Base-by-base conservation (phyloP, 495 filamentous ascomycete species). In the Chaetomium tenue region DNA sequence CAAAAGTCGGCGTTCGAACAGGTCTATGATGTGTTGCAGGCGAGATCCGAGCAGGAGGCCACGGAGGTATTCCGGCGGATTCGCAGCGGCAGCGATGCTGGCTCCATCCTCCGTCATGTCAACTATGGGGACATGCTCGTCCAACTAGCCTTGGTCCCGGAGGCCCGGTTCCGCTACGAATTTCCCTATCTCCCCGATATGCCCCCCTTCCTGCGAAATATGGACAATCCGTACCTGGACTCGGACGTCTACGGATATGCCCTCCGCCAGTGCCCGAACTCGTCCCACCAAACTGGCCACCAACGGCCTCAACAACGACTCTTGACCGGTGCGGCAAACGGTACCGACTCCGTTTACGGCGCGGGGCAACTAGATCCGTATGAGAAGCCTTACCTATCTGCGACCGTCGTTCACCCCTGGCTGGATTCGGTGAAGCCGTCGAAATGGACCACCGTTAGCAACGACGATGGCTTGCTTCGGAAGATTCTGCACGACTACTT, bases 161-260 rank as follows among this genome's bases (percentile, higher is more conserved):
- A 79, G 63, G 61, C 74, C 37, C 67, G 74, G 2, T 74, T 66
- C 42, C 75, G 76, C 47, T 79, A 76, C 57, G 75, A 77, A 62
- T 79, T 79, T 54, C 77, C 77, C 9, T 78, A 76, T 60, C 58
- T 68, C 25, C 18, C 68, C 12, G 70, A 75, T 15, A 79, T 79
- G 76, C 77, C 77, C 4, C 63, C 64, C 1, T 75, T 71, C 39
- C 23, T 79, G 30, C 60, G 64, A 4, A 61, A 57, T 6, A 55
- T 63, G 9, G 71, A 72, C 54, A 79, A 79, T 30, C 72, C 70
- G 23, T 78, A 78, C 51, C 65, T 79, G 9, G 67, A 72, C 30
- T 78, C 77, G n/a, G 71, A 77, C 40, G 60, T 79, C 30, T 78
- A 76, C 58, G 71, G 64, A 8, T 70, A 25, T 40, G 55, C 60